phyloP scores from a whole-genome alignment of 2,329 filamentous ascomycete genomes.

The Penicillium sp. region DNA sequence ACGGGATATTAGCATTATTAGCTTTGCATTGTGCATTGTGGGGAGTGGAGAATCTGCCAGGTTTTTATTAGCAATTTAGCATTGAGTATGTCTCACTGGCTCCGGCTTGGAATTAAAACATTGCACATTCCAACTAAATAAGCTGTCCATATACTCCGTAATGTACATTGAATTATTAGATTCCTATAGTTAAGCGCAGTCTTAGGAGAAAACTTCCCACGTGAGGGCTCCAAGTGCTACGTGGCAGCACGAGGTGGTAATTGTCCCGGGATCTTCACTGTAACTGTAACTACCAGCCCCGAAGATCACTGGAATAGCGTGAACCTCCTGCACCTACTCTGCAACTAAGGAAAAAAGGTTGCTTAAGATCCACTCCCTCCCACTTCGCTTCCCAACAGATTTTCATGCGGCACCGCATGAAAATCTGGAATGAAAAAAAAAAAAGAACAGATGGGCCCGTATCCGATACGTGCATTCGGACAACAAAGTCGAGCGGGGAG shows the following conservation, averaged over 20 bases:
- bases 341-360: background rate
- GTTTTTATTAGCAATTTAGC: background rate
- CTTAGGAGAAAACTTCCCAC: background rate
- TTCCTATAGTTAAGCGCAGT: background rate
- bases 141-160: too few species aligned
- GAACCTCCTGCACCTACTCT: background rate
- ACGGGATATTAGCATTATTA: background rate
- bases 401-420: background rate
- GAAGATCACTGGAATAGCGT: constrained; percentile 14
- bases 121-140: too few species aligned
- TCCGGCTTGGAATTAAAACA: too few species aligned
- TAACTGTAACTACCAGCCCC: constrained; percentile 3
- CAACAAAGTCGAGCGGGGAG: background rate
- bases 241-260: background rate
- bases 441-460: background rate
- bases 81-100: background rate
- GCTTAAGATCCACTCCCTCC: constrained; percentile 16
- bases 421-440: background rate
- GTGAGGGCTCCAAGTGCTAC: background rate
- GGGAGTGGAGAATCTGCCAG: constrained; percentile 3
- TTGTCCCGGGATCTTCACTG: background rate
- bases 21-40: constrained; percentile 1
- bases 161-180: too few species aligned
- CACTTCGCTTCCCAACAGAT: constrained; percentile 7
- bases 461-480: background rate